Conservation (phyloP, 2,329 filamentous ascomycete genomes). For the Corynespora cassiicola region DNA sequence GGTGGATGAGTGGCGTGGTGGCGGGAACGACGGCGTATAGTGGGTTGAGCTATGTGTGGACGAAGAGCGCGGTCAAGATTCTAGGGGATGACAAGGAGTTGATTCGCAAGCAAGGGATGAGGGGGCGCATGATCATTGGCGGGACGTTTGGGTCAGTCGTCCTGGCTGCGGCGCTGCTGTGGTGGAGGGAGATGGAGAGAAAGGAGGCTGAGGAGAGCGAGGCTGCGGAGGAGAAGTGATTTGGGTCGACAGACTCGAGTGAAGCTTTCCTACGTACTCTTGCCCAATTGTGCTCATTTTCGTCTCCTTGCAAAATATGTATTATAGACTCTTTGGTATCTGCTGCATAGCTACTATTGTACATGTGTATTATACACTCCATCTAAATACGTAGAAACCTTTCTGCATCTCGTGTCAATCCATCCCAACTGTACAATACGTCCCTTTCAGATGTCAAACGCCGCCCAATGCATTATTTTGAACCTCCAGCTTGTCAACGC, state of each 20-base stretch:
- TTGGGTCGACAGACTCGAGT: no score
- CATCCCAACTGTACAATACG: background rate
- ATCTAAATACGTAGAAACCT: background rate
- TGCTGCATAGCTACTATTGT: constrained; percentile 1
- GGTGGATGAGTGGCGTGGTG: constrained; percentile 73
- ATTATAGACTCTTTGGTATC: background rate
- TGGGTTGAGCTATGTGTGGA: constrained; percentile 88
- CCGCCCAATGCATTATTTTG: constrained; percentile 14
- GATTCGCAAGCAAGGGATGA: constrained; percentile 56
- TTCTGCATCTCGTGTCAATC: background rate
- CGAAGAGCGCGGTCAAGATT: constrained; percentile 91
- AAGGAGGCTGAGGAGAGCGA: constrained; percentile 17
- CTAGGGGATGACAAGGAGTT: constrained; percentile 59
- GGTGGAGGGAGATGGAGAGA: constrained; percentile 24
- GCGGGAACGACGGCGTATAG: constrained; percentile 92
- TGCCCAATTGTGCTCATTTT: no score
- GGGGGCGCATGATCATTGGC: constrained; percentile 56
- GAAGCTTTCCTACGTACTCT: no score
- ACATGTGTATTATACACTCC: constrained; percentile 4
- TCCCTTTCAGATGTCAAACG: constrained; percentile 1
- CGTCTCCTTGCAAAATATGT: no score
- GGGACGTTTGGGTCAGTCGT: constrained; percentile 54
- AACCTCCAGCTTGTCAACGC: background rate
- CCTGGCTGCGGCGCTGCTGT: constrained; percentile 43
- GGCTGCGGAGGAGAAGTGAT: constrained; percentile 8